These are phyloP conservation scores for Cercospora citrullina DNA, from an alignment of 2,329 filamentous ascomycete species.

Conservation along the genomic window DNA sequence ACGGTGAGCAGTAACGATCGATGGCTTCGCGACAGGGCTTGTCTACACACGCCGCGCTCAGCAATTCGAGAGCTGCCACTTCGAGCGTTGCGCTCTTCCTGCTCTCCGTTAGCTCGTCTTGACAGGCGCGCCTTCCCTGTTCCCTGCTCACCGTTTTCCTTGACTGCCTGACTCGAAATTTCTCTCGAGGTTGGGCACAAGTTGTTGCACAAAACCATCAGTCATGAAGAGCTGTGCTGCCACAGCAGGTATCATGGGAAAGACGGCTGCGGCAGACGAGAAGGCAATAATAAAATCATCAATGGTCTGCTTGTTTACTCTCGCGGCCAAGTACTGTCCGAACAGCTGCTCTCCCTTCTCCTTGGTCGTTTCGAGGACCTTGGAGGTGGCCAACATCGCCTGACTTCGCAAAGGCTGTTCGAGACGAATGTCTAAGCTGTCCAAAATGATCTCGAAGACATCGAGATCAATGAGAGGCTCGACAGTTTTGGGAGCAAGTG, in stretches of 20 bases:
- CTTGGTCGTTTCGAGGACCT: constrained; percentile 76
- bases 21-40: constrained; percentile 78
- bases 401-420: constrained; percentile 72
- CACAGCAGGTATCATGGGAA: constrained; percentile 77
- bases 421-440: constrained; percentile 81
- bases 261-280: constrained; percentile 84
- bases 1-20: constrained; percentile 78
- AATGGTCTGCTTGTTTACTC: constrained; percentile 71
- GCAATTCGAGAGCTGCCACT: constrained; percentile 79
- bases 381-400: constrained; percentile 77
- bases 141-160: constrained; percentile 35
- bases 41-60: constrained; percentile 90
- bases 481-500: constrained; percentile 56
- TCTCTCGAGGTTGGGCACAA: constrained; percentile 60
- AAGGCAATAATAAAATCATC: constrained; percentile 91
- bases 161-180: constrained; percentile 43
- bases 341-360: constrained; percentile 66
- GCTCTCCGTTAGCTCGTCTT: constrained; percentile 40
- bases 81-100: constrained; percentile 86
- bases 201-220: constrained; percentile 77
- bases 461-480: constrained; percentile 70
- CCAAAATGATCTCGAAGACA: constrained; percentile 80
- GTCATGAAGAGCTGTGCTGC: constrained; percentile 80
- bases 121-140: background rate
- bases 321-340: constrained; percentile 70